A percentile compares a stretch with the other conserved stretches of the same genome.
Evolutionary conservation across 768 basidiomycete genomes (phyloP).

Genomic region (Podaxis sp.): DNA sequence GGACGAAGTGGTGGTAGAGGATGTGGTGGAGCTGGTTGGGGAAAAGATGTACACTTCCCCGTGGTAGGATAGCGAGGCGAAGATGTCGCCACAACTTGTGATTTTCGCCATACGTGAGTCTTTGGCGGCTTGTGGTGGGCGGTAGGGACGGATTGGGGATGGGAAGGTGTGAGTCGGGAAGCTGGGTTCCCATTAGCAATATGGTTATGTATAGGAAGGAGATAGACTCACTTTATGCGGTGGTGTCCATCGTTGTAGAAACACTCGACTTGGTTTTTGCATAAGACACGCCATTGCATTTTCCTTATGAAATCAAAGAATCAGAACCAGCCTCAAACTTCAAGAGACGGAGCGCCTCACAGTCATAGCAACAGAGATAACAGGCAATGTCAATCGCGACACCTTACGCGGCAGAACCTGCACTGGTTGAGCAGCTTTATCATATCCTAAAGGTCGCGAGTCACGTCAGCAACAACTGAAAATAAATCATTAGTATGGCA

Average conservation of each 20-base stretch:
- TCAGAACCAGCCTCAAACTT: background rate
- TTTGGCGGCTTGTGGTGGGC: slow-evolving; percentile 74
- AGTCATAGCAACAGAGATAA: slow-evolving; percentile 72
- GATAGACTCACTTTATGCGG: slow-evolving; percentile 62
- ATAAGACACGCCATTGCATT: slow-evolving; percentile 81
- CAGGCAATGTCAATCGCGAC: slow-evolving; percentile 69
- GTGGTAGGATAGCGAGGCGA: slow-evolving; percentile 79
- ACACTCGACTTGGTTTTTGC: slow-evolving; percentile 80
- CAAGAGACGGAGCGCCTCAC: slow-evolving; percentile 38
- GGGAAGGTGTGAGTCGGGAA: slow-evolving; percentile 82
- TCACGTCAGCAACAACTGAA: background rate
- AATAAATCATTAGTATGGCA: background rate
- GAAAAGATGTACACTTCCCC: slow-evolving; percentile 93
- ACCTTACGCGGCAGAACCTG: slow-evolving; percentile 81
- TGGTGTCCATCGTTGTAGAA: slow-evolving; percentile 75
- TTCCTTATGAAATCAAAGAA: slow-evolving; percentile 49
- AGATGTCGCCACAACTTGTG: slow-evolving; percentile 71
- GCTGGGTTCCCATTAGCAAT: slow-evolving; percentile 30
- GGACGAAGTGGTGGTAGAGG: slow-evolving; percentile 10
- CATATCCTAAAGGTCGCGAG: slow-evolving; percentile 56
- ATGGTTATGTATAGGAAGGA: background rate
- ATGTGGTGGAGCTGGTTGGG: slow-evolving; percentile 27
- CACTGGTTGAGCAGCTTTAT: slow-evolving; percentile 68
- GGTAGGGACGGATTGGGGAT: slow-evolving; percentile 72
- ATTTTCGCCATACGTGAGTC: slow-evolving; percentile 79